Percentiles rank a stretch among this genome's conserved stretches.
Conservation (phyloP, 306 rosid species). For the Glycine soja region DNA sequence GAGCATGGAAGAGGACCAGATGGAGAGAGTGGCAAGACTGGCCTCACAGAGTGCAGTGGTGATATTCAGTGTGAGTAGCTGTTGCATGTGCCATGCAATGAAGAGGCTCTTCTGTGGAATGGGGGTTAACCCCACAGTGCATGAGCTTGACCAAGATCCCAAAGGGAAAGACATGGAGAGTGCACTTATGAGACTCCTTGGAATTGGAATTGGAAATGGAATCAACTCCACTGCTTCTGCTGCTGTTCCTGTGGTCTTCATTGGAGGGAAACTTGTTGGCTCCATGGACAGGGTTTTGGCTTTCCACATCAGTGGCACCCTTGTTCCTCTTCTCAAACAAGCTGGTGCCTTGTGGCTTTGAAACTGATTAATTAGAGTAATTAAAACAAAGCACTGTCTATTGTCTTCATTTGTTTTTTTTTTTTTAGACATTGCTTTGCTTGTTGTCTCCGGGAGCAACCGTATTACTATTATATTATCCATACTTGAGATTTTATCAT, state of each 20-base stretch:
- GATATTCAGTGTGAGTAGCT: conserved; percentile 75
- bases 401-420: not conserved
- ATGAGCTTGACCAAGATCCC: conserved; percentile 77
- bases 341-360: conserved; percentile 95
- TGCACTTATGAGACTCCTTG: conserved; percentile 64
- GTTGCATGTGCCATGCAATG: conserved; percentile 96
- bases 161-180: conserved; percentile 70
- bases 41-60: conserved; percentile 88
- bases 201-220: conserved; percentile 60
- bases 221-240: conserved; percentile 45
- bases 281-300: conserved; percentile 91
- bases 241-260: conserved; percentile 73
- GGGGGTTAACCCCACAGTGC: conserved; percentile 86
- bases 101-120: conserved; percentile 85
- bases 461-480: not conserved
- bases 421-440: not conserved
- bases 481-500: not conserved
- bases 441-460: not conserved
- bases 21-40: conserved; percentile 67
- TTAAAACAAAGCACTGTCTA: not conserved
- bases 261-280: conserved; percentile 87
- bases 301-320: conserved; percentile 82
- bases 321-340: conserved; percentile 89
- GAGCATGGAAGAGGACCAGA: conserved; percentile 52
- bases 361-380: not conserved